Base-by-base conservation (phyloP, 1,139 yeast genomes). In the Lodderomyces elongisporus region DNA sequence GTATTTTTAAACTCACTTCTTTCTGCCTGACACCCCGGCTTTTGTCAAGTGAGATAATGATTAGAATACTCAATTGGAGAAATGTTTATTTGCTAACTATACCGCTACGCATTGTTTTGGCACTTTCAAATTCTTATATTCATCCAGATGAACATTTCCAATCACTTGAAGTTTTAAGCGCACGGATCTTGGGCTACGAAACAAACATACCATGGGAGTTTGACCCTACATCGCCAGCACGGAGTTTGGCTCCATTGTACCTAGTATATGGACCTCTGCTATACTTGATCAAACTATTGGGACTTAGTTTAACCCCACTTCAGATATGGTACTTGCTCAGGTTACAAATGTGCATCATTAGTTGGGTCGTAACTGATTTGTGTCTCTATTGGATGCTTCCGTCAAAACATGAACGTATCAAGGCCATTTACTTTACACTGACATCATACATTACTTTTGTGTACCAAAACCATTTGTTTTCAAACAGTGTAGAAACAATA, bases 81-180 rank as follows among this genome's bases (percentile, higher is more conserved):
- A 47, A 48, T 16, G 52, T 67, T 2, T 74, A 70, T 49, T 46
- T 67, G 24, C 31, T 58, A 14, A 56, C 72, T 24, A 66, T 77
- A 15, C 61, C 66, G 0, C 53, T 76, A 15, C 57, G 88, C 34
- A 60, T 83, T 25, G 59, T 74, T 20, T 62, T 87, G 31, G 79
- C 85, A 0, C 54, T 84, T 2, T 77, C 83, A 32, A 72, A 83
- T 27, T 85, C 96, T 1, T 93, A 93, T 52, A 79, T 93, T 32
- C 99, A 93, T 47, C 98, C 98, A 0, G 99, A 93, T 63, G 99
- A 93, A 59, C 96, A 89, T 54, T 85, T 87, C 54, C 99, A 93
- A 55, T 77, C 82, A 15, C 71, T 93, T 22, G 95, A 88, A 51
- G 79, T 85, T 0, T 52, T 91, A 14, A 68, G 81, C 4, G 56